These are phyloP conservation scores for Draba incana DNA, from an alignment of 345 rosid species.

Conservation along the genomic window DNA sequence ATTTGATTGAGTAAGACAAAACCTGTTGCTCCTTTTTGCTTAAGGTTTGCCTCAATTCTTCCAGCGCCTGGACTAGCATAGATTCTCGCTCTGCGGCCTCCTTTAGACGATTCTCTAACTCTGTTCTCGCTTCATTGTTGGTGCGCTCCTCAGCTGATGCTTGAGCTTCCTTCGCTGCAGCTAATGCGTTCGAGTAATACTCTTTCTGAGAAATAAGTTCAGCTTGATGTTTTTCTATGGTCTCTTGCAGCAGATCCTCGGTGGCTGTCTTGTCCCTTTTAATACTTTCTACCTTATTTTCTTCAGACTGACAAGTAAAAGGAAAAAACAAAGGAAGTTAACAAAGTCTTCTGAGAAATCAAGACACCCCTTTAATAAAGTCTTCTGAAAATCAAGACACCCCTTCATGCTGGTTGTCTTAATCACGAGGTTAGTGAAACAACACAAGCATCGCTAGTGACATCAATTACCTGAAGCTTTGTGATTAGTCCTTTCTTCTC, in stretches of 20 bases:
- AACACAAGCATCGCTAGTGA: conserved; percentile 8
- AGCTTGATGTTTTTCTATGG: conserved; percentile 90
- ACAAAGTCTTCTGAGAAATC: background rate
- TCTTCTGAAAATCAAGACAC: conserved; percentile 13
- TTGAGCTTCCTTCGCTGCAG: conserved; percentile 95
- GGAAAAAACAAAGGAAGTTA: conserved; percentile 15
- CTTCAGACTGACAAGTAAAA: conserved; percentile 73
- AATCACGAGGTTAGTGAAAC: background rate
- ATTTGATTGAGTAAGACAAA: conserved; percentile 32
- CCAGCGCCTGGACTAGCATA: conserved; percentile 93
- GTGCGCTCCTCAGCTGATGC: conserved; percentile 89
- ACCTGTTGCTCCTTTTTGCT: conserved; percentile 98
- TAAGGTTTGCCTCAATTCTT: conserved; percentile 90
- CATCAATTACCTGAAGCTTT: conserved; percentile 88
- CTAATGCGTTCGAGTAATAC: conserved; percentile 79
- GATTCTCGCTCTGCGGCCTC: conserved; percentile 95
- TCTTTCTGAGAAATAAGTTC: conserved; percentile 86
- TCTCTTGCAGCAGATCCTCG: conserved; percentile 92
- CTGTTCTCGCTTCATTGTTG: conserved; percentile 87
- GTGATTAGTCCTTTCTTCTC: conserved; percentile 93
- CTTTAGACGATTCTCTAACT: conserved; percentile 80
- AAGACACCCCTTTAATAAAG: conserved; percentile 6
- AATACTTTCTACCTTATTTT: conserved; percentile 90
- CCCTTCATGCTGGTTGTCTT: conserved; percentile 18
- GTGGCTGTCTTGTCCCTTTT: conserved; percentile 92